Conservation (phyloP, 768 basidiomycete species). For the Tubosaeta sp. region DNA sequence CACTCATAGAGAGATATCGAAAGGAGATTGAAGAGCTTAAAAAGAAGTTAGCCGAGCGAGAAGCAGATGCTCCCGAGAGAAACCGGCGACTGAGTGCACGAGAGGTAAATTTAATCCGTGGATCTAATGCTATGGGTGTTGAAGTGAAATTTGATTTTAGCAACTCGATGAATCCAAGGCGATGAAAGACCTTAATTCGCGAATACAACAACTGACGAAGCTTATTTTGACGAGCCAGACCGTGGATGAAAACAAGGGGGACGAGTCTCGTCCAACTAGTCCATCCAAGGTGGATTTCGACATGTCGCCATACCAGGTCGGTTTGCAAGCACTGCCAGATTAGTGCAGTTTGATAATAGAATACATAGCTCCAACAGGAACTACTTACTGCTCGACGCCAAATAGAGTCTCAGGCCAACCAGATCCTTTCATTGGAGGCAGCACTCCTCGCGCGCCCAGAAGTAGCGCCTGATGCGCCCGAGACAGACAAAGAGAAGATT, state of each 20-base stretch:
- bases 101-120: slow-evolving; percentile 30
- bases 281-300: slow-evolving; percentile 90
- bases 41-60: slow-evolving; percentile 62
- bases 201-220: slow-evolving; percentile 80
- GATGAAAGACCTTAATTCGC: slow-evolving; percentile 74
- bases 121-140: neutral
- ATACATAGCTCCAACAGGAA: slow-evolving; percentile 74
- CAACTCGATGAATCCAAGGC: slow-evolving; percentile 83
- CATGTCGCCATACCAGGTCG: slow-evolving; percentile 79
- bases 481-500: slow-evolving; percentile 69
- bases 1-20: slow-evolving; percentile 88
- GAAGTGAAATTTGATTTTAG: slow-evolving; percentile 31
- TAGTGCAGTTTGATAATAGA: neutral
- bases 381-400: slow-evolving; percentile 74
- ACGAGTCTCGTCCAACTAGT: slow-evolving; percentile 73
- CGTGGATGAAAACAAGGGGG: slow-evolving; percentile 64
- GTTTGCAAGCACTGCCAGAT: neutral
- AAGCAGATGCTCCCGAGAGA: slow-evolving; percentile 53
- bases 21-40: slow-evolving; percentile 93
- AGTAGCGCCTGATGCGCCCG: slow-evolving; percentile 59
- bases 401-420: slow-evolving; percentile 74
- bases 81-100: slow-evolving; percentile 43
- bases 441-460: slow-evolving; percentile 69
- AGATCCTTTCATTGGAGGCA: slow-evolving; percentile 80
- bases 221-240: slow-evolving; percentile 83